phyloP scores from a whole-genome alignment of 805 yeast genomes.

The Monosporozyma yasuniensis region DNA sequence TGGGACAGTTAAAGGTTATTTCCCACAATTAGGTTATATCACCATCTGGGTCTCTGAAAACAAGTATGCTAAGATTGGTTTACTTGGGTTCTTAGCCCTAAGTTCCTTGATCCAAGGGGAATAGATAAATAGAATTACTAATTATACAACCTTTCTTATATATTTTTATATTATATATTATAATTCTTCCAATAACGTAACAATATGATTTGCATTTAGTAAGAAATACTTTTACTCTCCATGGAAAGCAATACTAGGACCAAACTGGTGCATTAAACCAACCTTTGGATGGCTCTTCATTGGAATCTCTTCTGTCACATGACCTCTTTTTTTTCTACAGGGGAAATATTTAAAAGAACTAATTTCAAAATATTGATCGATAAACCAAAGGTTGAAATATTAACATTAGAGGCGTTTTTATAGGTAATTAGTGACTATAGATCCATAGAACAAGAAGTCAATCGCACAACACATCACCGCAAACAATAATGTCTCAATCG shows the following conservation, averaged over 20 bases:
- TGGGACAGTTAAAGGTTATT: constrained; percentile 87
- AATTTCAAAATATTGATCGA: neutral
- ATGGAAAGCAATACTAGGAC: too few species aligned
- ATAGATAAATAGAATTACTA: constrained; percentile 14
- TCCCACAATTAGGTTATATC: constrained; percentile 83
- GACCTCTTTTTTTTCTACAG: neutral
- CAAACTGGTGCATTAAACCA: too few species aligned
- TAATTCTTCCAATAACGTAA: neutral
- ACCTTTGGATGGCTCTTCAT: neutral
- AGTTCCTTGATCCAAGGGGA: constrained; percentile 58
- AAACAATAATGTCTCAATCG: constrained; percentile 71
- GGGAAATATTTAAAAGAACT: neutral
- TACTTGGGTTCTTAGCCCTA: constrained; percentile 67
- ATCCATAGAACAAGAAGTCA: too few species aligned
- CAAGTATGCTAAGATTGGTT: constrained; percentile 66
- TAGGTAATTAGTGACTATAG: too few species aligned
- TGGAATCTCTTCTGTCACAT: neutral
- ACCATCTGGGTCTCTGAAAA: constrained; percentile 89
- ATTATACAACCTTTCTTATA: neutral
- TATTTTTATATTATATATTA: neutral
- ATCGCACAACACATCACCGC: neutral
- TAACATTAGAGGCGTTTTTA: neutral
- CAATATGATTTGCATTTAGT: neutral
- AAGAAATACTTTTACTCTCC: too few species aligned
- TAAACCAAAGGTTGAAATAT: neutral